Base-by-base conservation (phyloP, 352 stramenopile species). In the Phytophthora nicotianae region DNA sequence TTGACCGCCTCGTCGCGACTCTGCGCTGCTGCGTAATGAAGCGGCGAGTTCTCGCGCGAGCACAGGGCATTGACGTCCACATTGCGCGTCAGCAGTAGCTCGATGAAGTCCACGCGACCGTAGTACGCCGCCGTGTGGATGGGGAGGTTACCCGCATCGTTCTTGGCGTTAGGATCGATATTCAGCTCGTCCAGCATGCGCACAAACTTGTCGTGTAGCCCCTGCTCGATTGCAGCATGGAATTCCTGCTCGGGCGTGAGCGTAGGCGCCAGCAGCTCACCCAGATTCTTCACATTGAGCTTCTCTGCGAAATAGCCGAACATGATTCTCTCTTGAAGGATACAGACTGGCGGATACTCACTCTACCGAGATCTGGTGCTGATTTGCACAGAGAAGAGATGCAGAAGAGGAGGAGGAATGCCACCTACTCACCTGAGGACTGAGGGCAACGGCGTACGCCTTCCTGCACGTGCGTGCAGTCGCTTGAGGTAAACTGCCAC, bases 301-400 rank as follows among this genome's bases (percentile, higher is more conserved):
- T 92, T 93, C 59, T 96, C 88, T 26, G 86, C 87, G 50, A 96
- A 83, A 74, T 83, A 96, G 58, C 82, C 88, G 58, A 96, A 96
- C 89, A 96, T 96, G 33, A 14, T 58, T 37, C 23, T 29, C 10
- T 62, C 20, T 47, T 19, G 38, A 8, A 8, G 5, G 17, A 17
- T 24, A 40, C 19, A 40, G 16, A 26, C 24, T 29, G 50, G 4
- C 19, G 38, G 21, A 10, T 24, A 55, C 23, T 40, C 9, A n/a
- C 26, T 24, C 33, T 65, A 59, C 41, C 24, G 55, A 11, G 57
- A 37, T 50, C 27, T 65, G 19, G 11, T 26, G 27, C 21, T 20
- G 49, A 52, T 53, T 11, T 3, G 43, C 41, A 53, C 29, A 54
- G 10, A 32, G 21, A 66, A 42, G 37, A 46, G 53, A 50, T 14